Evolutionary conservation across 495 filamentous ascomycete genomes (phyloP).

Genomic region (Podospora pseudopauciseta): DNA sequence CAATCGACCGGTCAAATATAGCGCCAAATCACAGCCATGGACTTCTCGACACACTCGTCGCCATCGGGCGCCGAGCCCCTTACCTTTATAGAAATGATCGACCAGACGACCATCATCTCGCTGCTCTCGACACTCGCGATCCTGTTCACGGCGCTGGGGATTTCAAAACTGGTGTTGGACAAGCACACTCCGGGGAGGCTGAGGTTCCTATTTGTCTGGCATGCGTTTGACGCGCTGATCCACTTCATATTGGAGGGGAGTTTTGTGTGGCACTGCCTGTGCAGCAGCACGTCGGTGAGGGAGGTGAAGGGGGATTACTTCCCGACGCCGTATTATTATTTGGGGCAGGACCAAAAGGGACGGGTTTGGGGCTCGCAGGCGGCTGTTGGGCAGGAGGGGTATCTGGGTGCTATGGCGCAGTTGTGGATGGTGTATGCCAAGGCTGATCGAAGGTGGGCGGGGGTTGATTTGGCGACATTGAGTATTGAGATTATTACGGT

Average conservation of each 20-base stretch:
- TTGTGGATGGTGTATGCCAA: slow-evolving; percentile 93
- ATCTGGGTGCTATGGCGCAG: slow-evolving; percentile 52
- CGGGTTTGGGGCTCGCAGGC: not conserved
- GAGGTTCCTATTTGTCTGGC: slow-evolving; percentile 89
- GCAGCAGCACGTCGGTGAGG: slow-evolving; percentile 42
- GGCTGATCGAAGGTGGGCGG: slow-evolving; percentile 80
- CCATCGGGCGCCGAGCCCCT: slow-evolving; percentile 22
- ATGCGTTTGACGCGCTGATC: slow-evolving; percentile 85
- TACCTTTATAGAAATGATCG: slow-evolving; percentile 44
- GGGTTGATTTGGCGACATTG: slow-evolving; percentile 71
- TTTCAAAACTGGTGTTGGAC: slow-evolving; percentile 44
- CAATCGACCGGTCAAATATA: not conserved
- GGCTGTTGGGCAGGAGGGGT: slow-evolving; percentile 49
- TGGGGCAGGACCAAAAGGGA: slow-evolving; percentile 22
- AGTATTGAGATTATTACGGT: slow-evolving; percentile 86
- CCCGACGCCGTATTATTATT: slow-evolving; percentile 43
- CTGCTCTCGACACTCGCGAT: slow-evolving; percentile 49
- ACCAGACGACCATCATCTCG: slow-evolving; percentile 52
- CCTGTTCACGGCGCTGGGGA: slow-evolving; percentile 42
- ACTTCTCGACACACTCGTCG: slow-evolving; percentile 20
- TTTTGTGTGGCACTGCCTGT: slow-evolving; percentile 91
- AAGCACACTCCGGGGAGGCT: slow-evolving; percentile 32
- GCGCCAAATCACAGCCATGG: slow-evolving; percentile 8
- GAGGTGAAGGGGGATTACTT: slow-evolving; percentile 29
- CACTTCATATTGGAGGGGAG: slow-evolving; percentile 86